Evolutionary conservation across 208 protist genomes (phyloP), one percentile per base, ranked within the genome.

Genomic region (Trypanosoma avium): DNA sequence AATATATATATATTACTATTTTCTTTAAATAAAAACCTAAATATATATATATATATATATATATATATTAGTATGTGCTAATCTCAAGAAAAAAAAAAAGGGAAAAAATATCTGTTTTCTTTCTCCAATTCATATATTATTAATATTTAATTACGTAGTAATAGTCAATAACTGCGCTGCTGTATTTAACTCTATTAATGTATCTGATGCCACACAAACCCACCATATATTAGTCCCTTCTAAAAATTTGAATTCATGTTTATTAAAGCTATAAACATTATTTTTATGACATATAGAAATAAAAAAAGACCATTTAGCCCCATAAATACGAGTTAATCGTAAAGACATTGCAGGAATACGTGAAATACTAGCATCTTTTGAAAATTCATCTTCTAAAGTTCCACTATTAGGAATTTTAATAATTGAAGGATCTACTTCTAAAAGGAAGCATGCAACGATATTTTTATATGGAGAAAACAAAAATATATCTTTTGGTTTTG

Each of bases 121-220:
- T 24, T 53, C 22, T 24, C 24, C n/a, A n/a, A n/a, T n/a, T n/a
- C n/a, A n/a, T n/a, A n/a, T n/a, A n/a, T n/a, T n/a, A n/a, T n/a
- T n/a, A n/a, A n/a, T n/a, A n/a, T n/a, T n/a, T n/a, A 22, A 21
- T 24, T 49, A 19, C 10, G 55, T 24, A 21, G 36, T 9, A 12
- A 49, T 35, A 57, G 54, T 49, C 6, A 71, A 6, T 27, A 42
- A 59, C 9, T 36, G 32, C 30, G 65, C 42, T 29, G 13, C 65
- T 19, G 36, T 22, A 50, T 71, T 71, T 13, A 64, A 9, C 36
- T 71, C 65, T 4, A 71, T 38, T 17, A 71, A 27, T 15, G 36
- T 61, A 49, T 71, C 65, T 6, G 55, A 55, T n/a, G 65, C 42
- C 22, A 56, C 46, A 22, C 65, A 71, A 21, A 64, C 32, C 65